Evolutionary conservation across 2,329 filamentous ascomycete species (phyloP).

Genomic region (Trichophyton verrucosum): DNA sequence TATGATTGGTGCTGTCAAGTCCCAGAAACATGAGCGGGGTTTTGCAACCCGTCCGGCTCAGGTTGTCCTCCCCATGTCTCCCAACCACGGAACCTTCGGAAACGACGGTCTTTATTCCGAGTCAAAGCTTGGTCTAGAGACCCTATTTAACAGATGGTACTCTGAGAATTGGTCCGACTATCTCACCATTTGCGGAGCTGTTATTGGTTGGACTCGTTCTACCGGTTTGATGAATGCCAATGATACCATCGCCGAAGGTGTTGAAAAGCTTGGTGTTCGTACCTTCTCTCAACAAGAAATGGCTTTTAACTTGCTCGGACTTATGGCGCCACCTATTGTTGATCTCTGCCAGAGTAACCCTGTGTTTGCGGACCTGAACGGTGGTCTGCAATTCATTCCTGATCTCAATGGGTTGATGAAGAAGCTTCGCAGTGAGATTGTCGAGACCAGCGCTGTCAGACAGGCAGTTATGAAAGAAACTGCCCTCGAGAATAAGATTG

Average conservation of each 20-base stretch:
- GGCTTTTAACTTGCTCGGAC: slow-evolving; percentile 93
- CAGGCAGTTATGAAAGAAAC: slow-evolving; percentile 92
- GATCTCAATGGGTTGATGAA: slow-evolving; percentile 93
- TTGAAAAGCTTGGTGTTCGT: slow-evolving; percentile 90
- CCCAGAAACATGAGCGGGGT: slow-evolving; percentile 72
- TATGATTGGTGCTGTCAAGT: slow-evolving; percentile 79
- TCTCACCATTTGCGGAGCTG: slow-evolving; percentile 93
- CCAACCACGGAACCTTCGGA: slow-evolving; percentile 96
- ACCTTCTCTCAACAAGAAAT: slow-evolving; percentile 99
- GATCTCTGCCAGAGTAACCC: slow-evolving; percentile 93
- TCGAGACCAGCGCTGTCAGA: slow-evolving; percentile 86
- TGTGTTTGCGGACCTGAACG: slow-evolving; percentile 93
- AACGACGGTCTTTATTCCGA: slow-evolving; percentile 97
- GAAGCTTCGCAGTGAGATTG: slow-evolving; percentile 83
- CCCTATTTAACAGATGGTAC: slow-evolving; percentile 96
- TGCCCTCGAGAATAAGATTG: slow-evolving; percentile 88
- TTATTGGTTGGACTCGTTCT: slow-evolving; percentile 98
- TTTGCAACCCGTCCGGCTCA: slow-evolving; percentile 94
- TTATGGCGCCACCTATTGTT: slow-evolving; percentile 89
- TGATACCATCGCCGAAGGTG: slow-evolving; percentile 92
- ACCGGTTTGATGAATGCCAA: slow-evolving; percentile 97
- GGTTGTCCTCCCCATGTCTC: slow-evolving; percentile 87
- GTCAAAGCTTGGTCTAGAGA: slow-evolving; percentile 93
- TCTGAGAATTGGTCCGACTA: slow-evolving; percentile 96
- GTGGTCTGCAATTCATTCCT: slow-evolving; percentile 92